Evolutionary conservation across 805 yeast genomes (phyloP).

Genomic region (Candida mattraensis): DNA sequence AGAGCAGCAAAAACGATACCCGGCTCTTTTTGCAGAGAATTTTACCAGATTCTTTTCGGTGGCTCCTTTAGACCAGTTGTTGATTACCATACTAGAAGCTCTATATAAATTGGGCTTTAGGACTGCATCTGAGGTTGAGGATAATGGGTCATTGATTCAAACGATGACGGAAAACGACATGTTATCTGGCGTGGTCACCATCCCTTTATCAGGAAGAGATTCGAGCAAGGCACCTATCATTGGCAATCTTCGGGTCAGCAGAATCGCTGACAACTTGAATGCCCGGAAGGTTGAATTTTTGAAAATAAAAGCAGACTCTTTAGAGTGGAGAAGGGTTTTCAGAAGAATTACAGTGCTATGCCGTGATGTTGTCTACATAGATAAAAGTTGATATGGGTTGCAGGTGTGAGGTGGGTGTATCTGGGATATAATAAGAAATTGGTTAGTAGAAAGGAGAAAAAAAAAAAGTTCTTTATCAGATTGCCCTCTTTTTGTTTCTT

Average conservation of each 20-base stretch:
- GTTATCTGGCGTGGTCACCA: slow-evolving; percentile 35
- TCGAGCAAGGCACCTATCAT: slow-evolving; percentile 43
- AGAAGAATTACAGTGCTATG: slow-evolving; percentile 56
- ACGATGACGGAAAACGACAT: slow-evolving; percentile 29
- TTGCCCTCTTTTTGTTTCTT: neutral
- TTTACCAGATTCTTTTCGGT: slow-evolving; percentile 54
- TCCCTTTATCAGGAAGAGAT: slow-evolving; percentile 43
- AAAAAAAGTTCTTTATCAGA: neutral
- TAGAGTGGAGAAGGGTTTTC: slow-evolving; percentile 72
- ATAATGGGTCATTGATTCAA: slow-evolving; percentile 22
- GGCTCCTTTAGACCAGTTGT: slow-evolving; percentile 41
- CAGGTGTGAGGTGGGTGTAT: too few species aligned
- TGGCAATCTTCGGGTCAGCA: slow-evolving; percentile 47
- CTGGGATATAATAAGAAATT: neutral
- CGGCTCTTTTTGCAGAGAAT: slow-evolving; percentile 39
- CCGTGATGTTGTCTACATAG: slow-evolving; percentile 54
- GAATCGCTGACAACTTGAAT: slow-evolving; percentile 37
- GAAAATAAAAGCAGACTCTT: slow-evolving; percentile 62
- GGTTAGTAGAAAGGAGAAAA: neutral
- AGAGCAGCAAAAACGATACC: slow-evolving; percentile 19
- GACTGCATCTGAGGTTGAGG: slow-evolving; percentile 19
- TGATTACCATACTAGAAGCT: slow-evolving; percentile 42
- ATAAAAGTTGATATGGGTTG: slow-evolving; percentile 6
- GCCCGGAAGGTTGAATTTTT: slow-evolving; percentile 53
- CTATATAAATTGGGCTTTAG: slow-evolving; percentile 43